phyloP scores from a whole-genome alignment of 306 rosid genomes.

The Oxytropis ochrocephala region DNA sequence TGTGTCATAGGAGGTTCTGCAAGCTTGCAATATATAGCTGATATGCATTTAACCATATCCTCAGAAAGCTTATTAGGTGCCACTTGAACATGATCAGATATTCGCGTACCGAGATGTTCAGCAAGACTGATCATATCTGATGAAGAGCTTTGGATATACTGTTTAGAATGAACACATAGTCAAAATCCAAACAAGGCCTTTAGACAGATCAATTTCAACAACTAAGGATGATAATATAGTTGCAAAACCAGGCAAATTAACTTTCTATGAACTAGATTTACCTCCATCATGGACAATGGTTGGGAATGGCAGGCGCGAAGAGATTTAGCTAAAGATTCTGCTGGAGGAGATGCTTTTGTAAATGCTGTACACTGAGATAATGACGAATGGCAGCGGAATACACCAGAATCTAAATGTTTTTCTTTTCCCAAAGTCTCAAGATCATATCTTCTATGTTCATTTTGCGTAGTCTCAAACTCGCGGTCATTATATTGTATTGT shows the following conservation, averaged over 20 bases:
- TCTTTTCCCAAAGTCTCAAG: slow-evolving; percentile 37
- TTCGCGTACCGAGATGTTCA: slow-evolving; percentile 89
- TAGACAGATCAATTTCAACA: not conserved
- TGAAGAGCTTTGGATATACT: slow-evolving; percentile 65
- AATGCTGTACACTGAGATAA: slow-evolving; percentile 55
- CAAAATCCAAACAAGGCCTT: slow-evolving; percentile 23
- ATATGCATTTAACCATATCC: slow-evolving; percentile 92
- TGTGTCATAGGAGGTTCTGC: slow-evolving; percentile 65
- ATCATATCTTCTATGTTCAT: slow-evolving; percentile 30
- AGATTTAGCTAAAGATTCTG: slow-evolving; percentile 48
- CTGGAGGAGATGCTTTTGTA: slow-evolving; percentile 49
- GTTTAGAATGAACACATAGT: slow-evolving; percentile 28
- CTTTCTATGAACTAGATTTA: slow-evolving; percentile 29
- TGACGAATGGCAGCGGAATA: slow-evolving; percentile 86
- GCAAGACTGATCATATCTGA: slow-evolving; percentile 79
- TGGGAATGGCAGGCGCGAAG: slow-evolving; percentile 84
- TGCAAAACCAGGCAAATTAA: not conserved
- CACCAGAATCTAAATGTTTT: slow-evolving; percentile 55
- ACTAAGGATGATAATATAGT: not conserved
- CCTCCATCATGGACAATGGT: slow-evolving; percentile 92
- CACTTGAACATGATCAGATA: slow-evolving; percentile 69
- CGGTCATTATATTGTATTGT: slow-evolving; percentile 39
- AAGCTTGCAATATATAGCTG: slow-evolving; percentile 86
- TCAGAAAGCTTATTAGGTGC: slow-evolving; percentile 79
- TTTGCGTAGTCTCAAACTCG: slow-evolving; percentile 28